Base-by-base conservation (phyloP, 805 yeast species). In the Pichia gijzeniarum region DNA sequence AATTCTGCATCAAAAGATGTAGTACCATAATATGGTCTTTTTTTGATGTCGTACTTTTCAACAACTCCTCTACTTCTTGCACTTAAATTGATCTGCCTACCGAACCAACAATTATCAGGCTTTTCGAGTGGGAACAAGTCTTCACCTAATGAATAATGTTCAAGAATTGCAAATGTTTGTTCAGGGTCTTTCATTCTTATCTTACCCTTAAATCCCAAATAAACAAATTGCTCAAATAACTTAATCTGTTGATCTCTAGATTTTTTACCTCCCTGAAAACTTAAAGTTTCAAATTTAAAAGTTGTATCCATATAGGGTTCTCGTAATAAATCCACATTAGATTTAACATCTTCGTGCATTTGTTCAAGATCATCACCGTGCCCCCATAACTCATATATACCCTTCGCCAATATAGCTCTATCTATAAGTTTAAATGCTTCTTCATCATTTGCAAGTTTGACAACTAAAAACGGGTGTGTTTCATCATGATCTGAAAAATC, bases 1-100 rank as follows among this genome's bases (percentile, higher is more conserved):
- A 93, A 68, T 59, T 93, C 98, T 1, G 96, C 95, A 55, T 93
- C 99, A 64, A 93, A 93, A 16, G 96, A 87, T 0, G 99, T 93
- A 6, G 99, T 93, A 2, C 99, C 99, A 46, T 87, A 90, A 58
- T 85, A 89, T 43, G 80, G 82, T 57, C 99, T 73, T 55, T 81
- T 79, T 59, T 82, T 84, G 50, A 93, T 71, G 58, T 89, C 96
- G 56, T 83, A 86, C 44, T 71, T 75, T 51, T 91, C 98, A 49
- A 88, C 70, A 2, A 81, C 71, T 25, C 80, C 80, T 9, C 75
- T 68, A 8, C 61, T 51, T 54, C 96, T 73, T 13, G 82, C 80
- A 51, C 87, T 76, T 20, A 70, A 53, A 49, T 72, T 76, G 12
- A 93, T 71, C 54, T 76, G 74, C 58, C 95, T 72, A 0, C 95